Conservation (phyloP, 257 asterid species). For the Orobanche coerulescens region DNA sequence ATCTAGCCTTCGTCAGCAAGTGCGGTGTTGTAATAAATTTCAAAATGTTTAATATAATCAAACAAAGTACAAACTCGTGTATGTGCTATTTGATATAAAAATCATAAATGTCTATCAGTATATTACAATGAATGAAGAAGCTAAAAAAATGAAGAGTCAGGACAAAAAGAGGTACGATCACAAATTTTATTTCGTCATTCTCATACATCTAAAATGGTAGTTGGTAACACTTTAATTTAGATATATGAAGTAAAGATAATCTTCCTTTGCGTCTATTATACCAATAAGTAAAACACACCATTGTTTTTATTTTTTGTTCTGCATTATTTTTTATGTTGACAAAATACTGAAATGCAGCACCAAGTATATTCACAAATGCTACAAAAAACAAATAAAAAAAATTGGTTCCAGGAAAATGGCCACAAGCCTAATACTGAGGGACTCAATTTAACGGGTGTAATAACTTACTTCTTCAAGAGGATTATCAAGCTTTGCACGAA, state of each 20-base stretch:
- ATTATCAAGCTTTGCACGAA: slow-evolving; percentile 46
- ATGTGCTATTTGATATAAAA: neutral
- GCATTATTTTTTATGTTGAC: neutral
- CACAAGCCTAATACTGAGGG: neutral
- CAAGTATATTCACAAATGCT: neutral
- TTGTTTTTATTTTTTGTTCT: neutral
- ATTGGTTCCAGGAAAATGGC: neutral
- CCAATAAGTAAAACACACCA: neutral
- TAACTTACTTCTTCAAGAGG: slow-evolving; percentile 66
- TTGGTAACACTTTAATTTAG: neutral
- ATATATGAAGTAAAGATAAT: neutral
- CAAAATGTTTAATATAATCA: slow-evolving; percentile 2
- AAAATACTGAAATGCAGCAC: neutral
- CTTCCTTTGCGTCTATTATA: neutral
- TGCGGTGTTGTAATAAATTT: neutral
- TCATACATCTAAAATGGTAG: neutral
- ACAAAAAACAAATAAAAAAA: neutral
- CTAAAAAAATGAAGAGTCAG: neutral
- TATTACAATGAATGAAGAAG: neutral
- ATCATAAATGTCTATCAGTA: neutral
- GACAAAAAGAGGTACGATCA: neutral
- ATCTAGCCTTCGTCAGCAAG: neutral
- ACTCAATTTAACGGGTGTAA: no score
- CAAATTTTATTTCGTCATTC: neutral
- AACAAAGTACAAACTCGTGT: neutral